Evolutionary conservation across 2,329 filamentous ascomycete genomes (phyloP).

Genomic region (Sporothrix pseudoabietina): DNA sequence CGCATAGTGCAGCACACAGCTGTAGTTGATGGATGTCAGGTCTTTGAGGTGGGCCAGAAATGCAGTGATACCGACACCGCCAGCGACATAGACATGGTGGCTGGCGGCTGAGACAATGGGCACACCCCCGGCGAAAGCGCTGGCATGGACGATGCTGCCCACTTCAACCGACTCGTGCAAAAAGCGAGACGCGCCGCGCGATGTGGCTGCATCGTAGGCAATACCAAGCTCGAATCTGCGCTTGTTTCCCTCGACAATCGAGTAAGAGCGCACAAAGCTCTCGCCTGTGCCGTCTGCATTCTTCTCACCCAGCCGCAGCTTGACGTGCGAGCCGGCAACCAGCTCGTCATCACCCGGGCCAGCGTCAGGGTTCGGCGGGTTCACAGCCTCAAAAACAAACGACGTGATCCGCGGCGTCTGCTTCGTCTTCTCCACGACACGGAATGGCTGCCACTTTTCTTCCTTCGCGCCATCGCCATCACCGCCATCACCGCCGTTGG

Average conservation of each 20-base stretch:
- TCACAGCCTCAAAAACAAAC: constrained; percentile 54
- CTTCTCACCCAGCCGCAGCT: constrained; percentile 51
- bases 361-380: constrained; percentile 20
- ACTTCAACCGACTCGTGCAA: constrained; percentile 53
- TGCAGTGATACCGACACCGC: constrained; percentile 67
- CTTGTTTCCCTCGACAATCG: constrained; percentile 56
- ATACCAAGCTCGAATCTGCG: constrained; percentile 60
- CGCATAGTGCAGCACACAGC: constrained; percentile 60
- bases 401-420: constrained; percentile 56
- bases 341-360: constrained; percentile 34
- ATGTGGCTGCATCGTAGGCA: constrained; percentile 47
- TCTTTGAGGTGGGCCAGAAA: constrained; percentile 55
- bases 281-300: background rate
- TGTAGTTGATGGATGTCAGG: constrained; percentile 51
- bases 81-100: constrained; percentile 64
- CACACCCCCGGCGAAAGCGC: constrained; percentile 54
- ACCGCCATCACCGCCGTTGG: constrained; percentile 1
- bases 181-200: constrained; percentile 63
- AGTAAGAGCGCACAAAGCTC: constrained; percentile 60
- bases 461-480: constrained; percentile 27
- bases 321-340: constrained; percentile 56
- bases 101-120: constrained; percentile 51
- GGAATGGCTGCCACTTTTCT: constrained; percentile 50
- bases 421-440: constrained; percentile 51
- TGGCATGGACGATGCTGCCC: constrained; percentile 55